A percentile compares a stretch with the other conserved stretches of the same genome.
phyloP scores from a whole-genome alignment of 73 alveolate genomes.

The Tetrahymena elliotti region DNA sequence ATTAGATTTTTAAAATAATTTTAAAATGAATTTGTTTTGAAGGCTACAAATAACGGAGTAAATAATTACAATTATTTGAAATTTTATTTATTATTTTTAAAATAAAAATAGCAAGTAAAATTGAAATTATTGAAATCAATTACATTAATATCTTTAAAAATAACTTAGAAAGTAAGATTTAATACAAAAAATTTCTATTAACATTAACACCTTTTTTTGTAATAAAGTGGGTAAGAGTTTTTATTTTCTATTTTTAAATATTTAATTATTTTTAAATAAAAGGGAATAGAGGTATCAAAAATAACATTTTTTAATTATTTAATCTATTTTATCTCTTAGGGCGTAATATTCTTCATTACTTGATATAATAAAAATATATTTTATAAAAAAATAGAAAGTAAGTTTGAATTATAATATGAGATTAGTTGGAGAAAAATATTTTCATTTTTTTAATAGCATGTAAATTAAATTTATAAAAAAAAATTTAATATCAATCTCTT shows the following conservation, averaged over 20 bases:
- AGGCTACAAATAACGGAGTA: background rate
- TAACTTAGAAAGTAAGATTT: background rate
- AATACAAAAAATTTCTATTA: background rate
- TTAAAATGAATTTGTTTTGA: background rate
- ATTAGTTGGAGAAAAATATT: no score
- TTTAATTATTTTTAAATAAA: background rate
- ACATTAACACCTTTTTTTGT: background rate
- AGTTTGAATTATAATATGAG: background rate
- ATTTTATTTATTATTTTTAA: no score
- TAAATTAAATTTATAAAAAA: no score
- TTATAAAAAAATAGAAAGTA: background rate
- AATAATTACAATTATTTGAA: background rate
- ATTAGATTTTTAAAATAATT: background rate
- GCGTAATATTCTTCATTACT: background rate
- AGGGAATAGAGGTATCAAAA: background rate
- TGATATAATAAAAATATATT: no score
- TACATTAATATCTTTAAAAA: no score
- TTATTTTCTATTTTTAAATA: background rate
- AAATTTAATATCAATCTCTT: no score
- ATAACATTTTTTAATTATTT: background rate
- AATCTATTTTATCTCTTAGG: background rate
- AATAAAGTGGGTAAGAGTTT: background rate
- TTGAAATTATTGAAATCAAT: background rate
- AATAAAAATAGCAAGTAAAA: background rate
- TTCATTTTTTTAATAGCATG: background rate